Evolutionary conservation across 331 rosid species (phyloP).

Genomic region (Erythrophleum ivorense): DNA sequence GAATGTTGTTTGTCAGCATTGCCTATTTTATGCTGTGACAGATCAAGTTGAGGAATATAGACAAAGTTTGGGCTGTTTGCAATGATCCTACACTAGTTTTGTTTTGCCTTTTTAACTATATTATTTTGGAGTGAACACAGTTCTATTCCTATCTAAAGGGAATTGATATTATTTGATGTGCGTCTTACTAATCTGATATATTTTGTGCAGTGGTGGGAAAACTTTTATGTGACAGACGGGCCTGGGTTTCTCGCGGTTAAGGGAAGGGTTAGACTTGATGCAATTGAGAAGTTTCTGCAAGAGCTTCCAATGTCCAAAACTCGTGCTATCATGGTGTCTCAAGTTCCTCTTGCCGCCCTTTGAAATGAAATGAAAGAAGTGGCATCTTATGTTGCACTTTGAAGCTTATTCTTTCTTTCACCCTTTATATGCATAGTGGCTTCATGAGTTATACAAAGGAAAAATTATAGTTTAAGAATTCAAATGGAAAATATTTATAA

Average conservation of each 20-base stretch:
- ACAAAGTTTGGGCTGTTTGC: background rate
- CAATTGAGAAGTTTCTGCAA: conserved; percentile 89
- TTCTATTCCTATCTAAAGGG: background rate
- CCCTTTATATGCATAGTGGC: background rate
- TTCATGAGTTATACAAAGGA: background rate
- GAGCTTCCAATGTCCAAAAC: conserved; percentile 87
- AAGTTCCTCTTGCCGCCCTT: conserved; percentile 51
- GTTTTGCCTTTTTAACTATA: background rate
- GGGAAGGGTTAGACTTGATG: conserved; percentile 94
- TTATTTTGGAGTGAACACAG: background rate
- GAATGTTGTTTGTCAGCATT: background rate
- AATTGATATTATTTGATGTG: background rate
- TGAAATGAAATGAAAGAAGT: background rate
- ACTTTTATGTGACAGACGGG: conserved; percentile 72
- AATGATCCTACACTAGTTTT: background rate
- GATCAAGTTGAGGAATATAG: background rate
- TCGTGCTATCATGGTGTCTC: conserved; percentile 97
- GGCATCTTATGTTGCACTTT: too few relatives aligned
- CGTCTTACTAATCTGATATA: background rate
- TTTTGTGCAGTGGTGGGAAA: conserved; percentile 81
- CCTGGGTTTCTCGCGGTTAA: conserved; percentile 84
- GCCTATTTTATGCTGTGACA: background rate
- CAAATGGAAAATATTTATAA: too few relatives aligned
- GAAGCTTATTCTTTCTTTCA: background rate
- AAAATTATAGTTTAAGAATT: too few relatives aligned